Percentiles rank a stretch among this genome's conserved stretches.
These are phyloP conservation scores for Scedosporium dehoogii DNA, from an alignment of 2,329 filamentous ascomycete species.

Conservation along the genomic window DNA sequence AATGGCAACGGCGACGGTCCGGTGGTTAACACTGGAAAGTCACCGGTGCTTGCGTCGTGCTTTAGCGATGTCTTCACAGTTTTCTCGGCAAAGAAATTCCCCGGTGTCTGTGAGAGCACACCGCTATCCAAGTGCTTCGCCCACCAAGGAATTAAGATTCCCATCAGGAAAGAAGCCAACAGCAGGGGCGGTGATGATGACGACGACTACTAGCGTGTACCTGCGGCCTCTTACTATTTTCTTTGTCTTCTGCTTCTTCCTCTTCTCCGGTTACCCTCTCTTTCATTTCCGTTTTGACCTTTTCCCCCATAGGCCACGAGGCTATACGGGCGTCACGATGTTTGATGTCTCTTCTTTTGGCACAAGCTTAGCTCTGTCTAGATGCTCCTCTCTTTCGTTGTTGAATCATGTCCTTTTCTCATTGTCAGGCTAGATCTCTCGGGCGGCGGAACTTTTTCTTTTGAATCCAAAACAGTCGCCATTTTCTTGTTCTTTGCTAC, in stretches of 20 bases:
- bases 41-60: constrained; percentile 72
- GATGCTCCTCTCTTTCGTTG: not conserved
- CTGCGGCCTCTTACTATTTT: not conserved
- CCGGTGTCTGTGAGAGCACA: constrained; percentile 92
- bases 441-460: not conserved
- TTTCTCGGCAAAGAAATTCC: constrained; percentile 96
- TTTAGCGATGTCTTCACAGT: constrained; percentile 90
- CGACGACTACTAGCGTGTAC: constrained; percentile 25
- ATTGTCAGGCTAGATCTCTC: not conserved
- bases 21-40: constrained; percentile 61
- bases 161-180: constrained; percentile 78
- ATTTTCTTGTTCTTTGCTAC: not conserved
- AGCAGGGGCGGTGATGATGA: constrained; percentile 41
- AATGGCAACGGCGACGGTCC: constrained; percentile 21
- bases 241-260: not conserved
- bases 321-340: no score
- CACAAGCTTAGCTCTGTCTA: not conserved
- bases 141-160: constrained; percentile 90
- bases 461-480: not conserved
- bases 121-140: constrained; percentile 87
- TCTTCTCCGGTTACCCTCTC: not conserved
- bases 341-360: not conserved
- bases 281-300: not conserved
- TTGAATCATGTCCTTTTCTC: not conserved
- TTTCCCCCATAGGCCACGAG: no score